A percentile compares a stretch with the other conserved stretches of the same genome.
Evolutionary conservation across 257 asterid genomes (phyloP).

Genomic region (Rhazya stricta): DNA sequence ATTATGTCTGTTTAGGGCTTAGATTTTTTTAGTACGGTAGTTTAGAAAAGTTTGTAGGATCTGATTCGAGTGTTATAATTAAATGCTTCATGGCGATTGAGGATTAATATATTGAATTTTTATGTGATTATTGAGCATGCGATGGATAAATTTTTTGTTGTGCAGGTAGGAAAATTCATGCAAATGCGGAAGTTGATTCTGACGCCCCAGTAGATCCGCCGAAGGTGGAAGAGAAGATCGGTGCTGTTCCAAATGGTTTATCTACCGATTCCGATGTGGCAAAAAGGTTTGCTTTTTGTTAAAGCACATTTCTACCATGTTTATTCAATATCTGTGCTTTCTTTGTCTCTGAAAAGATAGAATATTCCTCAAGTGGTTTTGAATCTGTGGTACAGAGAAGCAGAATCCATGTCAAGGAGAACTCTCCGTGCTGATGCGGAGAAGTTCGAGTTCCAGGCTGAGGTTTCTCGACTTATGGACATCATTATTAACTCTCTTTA

Average conservation of each 20-base stretch:
- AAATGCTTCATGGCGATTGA: background rate
- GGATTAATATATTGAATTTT: background rate
- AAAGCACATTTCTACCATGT: background rate
- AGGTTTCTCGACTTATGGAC: constrained; percentile 97
- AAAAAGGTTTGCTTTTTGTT: constrained; percentile 46
- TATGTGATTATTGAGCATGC: background rate
- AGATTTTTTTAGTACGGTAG: background rate
- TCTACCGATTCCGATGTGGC: constrained; percentile 88
- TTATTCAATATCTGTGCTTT: constrained; percentile 4
- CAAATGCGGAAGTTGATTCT: constrained; percentile 64
- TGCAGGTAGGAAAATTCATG: constrained; percentile 63
- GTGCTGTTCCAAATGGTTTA: constrained; percentile 73
- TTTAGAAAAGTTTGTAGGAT: background rate
- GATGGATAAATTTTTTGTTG: background rate
- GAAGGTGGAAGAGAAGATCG: constrained; percentile 77
- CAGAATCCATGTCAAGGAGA: constrained; percentile 79
- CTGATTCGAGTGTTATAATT: background rate
- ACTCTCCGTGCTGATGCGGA: constrained; percentile 66
- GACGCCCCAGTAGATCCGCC: constrained; percentile 78
- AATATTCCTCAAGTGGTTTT: background rate
- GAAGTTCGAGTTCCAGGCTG: constrained; percentile 97
- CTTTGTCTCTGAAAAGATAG: background rate
- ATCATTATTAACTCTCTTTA: constrained; percentile 94
- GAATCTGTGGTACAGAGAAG: constrained; percentile 48
- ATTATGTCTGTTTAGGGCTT: background rate